Base-by-base conservation (phyloP, 2,329 filamentous ascomycete species). In the Aspergillus sergii region DNA sequence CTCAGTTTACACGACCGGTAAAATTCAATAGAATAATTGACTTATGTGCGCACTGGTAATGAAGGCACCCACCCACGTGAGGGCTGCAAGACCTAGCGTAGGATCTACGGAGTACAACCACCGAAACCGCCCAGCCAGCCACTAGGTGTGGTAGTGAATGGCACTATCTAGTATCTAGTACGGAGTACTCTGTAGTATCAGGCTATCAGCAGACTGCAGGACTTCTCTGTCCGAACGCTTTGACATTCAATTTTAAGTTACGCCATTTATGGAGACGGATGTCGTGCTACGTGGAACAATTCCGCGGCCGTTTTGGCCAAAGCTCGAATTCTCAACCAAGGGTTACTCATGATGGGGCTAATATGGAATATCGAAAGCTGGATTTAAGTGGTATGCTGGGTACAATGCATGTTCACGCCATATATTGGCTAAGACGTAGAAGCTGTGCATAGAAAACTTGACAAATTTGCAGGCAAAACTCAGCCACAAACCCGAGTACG, bases 211-310 rank as follows among this genome's bases (percentile, higher is more conserved):
- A n/a, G 21, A 21, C 21, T 48, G 10, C 26, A 16, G 51, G 11
- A 14, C 21, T 36, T 19, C 32, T 9, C 32, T 23, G n/a, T 7
- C 51, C 19, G 51, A 55, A 32, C 51, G 32, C 51, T 55, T 55
- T 55, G 51, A 39, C 51, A 28, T 23, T 10, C 51, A 39, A 39
- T 36, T 55, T 54, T 55, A 55, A 55, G 51, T 55, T 55, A 55
- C 51, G 51, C 51, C 34, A 51, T 34, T 50, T 51, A 51, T 51
- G 48, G 48, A 51, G 48, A 51, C 28, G 48, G 48, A 39, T 16
- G 51, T 26, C 34, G 51, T 26, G 51, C n/a, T 23, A 55, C 32
- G 51, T 54, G 51, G 51, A 21, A 55, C 51, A 23, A 14, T 34
- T 16, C n/a, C 21, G 19, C 16, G 32, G 51, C 32, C 34, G 51